Evolutionary conservation across 2,329 filamentous ascomycete genomes (phyloP).

Genomic region (Calonectria leucothoes): DNA sequence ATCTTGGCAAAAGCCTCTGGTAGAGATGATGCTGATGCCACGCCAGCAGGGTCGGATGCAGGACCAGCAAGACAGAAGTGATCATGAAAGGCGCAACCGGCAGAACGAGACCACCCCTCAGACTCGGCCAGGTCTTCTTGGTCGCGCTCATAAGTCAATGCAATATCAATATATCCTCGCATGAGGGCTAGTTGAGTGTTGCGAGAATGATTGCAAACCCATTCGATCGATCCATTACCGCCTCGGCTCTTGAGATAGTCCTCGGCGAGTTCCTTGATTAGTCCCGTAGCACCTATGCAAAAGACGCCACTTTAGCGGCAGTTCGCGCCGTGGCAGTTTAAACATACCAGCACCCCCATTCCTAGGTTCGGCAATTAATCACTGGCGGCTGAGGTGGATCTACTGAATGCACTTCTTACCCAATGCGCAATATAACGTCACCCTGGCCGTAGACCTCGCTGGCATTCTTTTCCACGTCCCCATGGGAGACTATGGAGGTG

Average conservation of each 20-base stretch:
- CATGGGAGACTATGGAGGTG: not conserved
- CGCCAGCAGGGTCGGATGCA: not conserved
- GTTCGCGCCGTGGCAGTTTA: not conserved
- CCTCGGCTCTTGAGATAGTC: not conserved
- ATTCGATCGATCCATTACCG: not conserved
- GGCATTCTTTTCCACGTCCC: not conserved
- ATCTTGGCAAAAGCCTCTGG: not conserved
- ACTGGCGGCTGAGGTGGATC: not conserved
- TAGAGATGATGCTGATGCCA: not conserved
- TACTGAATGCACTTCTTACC: not conserved
- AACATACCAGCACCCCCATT: constrained; percentile 1
- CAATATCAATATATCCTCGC: constrained; percentile 1
- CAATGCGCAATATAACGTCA: not conserved
- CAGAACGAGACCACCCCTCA: constrained; percentile 1
- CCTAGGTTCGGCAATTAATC: not conserved
- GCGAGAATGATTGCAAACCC: constrained; percentile 11
- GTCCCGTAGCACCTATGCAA: not conserved
- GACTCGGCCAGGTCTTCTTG: not conserved
- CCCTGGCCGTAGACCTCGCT: not conserved
- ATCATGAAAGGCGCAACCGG: constrained; percentile 4
- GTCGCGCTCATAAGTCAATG: constrained; percentile 6
- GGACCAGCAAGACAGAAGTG: constrained; percentile 4
- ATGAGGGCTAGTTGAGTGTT: constrained; percentile 6
- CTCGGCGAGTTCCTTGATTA: constrained; percentile 7
- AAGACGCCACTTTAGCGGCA: not conserved